Percentiles rank a stretch among this genome's conserved stretches.
Evolutionary conservation across 208 protist genomes (phyloP).

Genomic region (Trypanosoma rangeli): DNA sequence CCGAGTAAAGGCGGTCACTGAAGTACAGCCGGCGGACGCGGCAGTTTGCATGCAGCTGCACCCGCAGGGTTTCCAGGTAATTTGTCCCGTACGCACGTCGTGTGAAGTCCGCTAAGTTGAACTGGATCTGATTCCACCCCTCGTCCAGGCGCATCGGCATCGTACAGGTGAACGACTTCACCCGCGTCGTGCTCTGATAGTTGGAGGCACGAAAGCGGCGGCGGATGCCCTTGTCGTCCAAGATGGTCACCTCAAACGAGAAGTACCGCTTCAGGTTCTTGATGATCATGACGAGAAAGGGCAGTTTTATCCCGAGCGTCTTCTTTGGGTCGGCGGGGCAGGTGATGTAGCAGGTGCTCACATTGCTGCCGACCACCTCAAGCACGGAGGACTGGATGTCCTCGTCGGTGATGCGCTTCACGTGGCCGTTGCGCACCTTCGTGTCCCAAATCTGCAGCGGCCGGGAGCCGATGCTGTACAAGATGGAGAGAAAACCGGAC

Average conservation of each 20-base stretch:
- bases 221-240: conserved; percentile 99
- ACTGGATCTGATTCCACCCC: conserved; percentile 99
- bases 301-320: conserved; percentile 99
- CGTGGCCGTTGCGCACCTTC: conserved; percentile 97
- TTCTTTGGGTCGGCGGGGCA: conserved; percentile 96
- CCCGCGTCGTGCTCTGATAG: conserved; percentile 98
- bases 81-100: conserved; percentile 99
- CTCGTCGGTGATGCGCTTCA: conserved; percentile 99
- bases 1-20: conserved; percentile 98
- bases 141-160: conserved; percentile 99
- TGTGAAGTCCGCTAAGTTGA: conserved; percentile 99
- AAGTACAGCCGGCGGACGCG: conserved; percentile 99
- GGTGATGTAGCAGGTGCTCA: conserved; percentile 98
- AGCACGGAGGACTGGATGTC: conserved; percentile 99
- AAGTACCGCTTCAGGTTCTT: conserved; percentile 99
- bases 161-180: conserved; percentile 99
- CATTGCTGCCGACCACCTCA: conserved; percentile 98
- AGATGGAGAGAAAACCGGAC: conserved; percentile 98
- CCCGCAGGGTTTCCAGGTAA: conserved; percentile 98
- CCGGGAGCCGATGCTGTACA: conserved; percentile 98
- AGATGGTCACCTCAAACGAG: conserved; percentile 99
- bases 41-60: conserved; percentile 99
- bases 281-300: conserved; percentile 99
- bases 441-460: conserved; percentile 99
- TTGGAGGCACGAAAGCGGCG: conserved; percentile 98